These are phyloP conservation scores for Aspergillus vadensis DNA, from an alignment of 2,329 filamentous ascomycete genomes.

Conservation along the genomic window DNA sequence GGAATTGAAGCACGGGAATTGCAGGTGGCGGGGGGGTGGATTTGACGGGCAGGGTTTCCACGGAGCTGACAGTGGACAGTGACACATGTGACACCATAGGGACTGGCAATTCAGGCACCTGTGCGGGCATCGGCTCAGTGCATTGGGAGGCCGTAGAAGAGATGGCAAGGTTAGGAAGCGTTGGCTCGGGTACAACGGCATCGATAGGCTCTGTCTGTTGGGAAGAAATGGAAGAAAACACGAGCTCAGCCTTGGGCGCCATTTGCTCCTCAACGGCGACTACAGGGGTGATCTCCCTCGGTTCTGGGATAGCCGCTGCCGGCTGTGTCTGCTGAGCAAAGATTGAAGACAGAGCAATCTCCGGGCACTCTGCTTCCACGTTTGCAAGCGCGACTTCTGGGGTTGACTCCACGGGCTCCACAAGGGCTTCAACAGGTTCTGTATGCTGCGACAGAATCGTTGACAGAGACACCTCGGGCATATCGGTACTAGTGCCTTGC, in stretches of 20 bases:
- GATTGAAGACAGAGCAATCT: neutral
- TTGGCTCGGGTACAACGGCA: slow-evolving; percentile 22
- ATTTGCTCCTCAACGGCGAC: neutral
- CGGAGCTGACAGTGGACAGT: slow-evolving; percentile 47
- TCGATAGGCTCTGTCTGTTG: slow-evolving; percentile 30
- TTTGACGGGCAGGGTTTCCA: slow-evolving; percentile 50
- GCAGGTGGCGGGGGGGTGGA: slow-evolving; percentile 33
- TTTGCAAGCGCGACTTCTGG: slow-evolving; percentile 19
- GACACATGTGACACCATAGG: slow-evolving; percentile 35
- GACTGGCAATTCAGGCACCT: slow-evolving; percentile 25
- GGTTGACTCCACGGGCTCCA: slow-evolving; percentile 19
- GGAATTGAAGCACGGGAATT: slow-evolving; percentile 20
- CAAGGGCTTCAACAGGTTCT: slow-evolving; percentile 26
- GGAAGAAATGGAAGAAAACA: slow-evolving; percentile 34
- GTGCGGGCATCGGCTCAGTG: slow-evolving; percentile 37
- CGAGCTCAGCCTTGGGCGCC: slow-evolving; percentile 13
- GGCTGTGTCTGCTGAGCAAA: neutral
- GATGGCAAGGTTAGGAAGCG: slow-evolving; percentile 28
- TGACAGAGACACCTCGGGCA: slow-evolving; percentile 32
- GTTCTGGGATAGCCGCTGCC: neutral
- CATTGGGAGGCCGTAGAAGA: slow-evolving; percentile 30
- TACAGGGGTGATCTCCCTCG: neutral
- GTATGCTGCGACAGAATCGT: slow-evolving; percentile 35
- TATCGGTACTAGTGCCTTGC: slow-evolving; percentile 19
- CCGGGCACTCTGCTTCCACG: neutral